Evolutionary conservation across 116 monocot species (phyloP), one percentile per base, ranked within the genome.

Genomic region (Dioscorea cayenensis): DNA sequence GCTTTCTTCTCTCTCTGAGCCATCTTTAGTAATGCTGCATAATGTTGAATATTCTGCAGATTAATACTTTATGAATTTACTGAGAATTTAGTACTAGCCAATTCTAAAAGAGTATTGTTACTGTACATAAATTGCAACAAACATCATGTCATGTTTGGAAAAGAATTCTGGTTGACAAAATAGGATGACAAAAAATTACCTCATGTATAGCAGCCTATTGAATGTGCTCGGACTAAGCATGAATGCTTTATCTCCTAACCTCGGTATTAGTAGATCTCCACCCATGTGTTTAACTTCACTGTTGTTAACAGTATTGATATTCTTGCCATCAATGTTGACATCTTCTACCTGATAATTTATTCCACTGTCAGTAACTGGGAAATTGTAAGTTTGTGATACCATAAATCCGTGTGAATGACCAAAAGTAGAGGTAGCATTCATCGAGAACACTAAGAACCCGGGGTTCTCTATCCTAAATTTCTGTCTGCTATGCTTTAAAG

Each of bases 21-120:
- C 36, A 70, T 36, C 27, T 66, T 27, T 71, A n/a, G 49, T 21
- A 35, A 28, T 78, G 22, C 90, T 87, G 84, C 75, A 65, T 27
- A 67, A 43, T 68, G 18, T 18, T 55, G 28, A 72, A 22, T 65
- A 32, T 16, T 48, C 28, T 67, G 2, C 51, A 22, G 50, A 25
- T 19, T 32, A 28, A 12, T 66, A 8, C 11, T 2, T 32, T 18
- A 35, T 63, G 35, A 25, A 14, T 3, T 17, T 35, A 35, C 36
- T 36, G 5, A 29, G 36, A 8, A 17, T 66, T 7, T 43, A 43
- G 11, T 43, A 18, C 32, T 32, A 69, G 68, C 2, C 0, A 68
- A 51, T 51, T 69, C 25, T 43, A n/a, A 6, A 20, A 62, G 23
- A 6, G 62, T 27, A 28, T 62, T 23, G 20, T 20, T 11, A 62